These are phyloP conservation scores for Cotoneaster glaucophyllus DNA, from an alignment of 306 rosid genomes.

Conservation along the genomic window DNA sequence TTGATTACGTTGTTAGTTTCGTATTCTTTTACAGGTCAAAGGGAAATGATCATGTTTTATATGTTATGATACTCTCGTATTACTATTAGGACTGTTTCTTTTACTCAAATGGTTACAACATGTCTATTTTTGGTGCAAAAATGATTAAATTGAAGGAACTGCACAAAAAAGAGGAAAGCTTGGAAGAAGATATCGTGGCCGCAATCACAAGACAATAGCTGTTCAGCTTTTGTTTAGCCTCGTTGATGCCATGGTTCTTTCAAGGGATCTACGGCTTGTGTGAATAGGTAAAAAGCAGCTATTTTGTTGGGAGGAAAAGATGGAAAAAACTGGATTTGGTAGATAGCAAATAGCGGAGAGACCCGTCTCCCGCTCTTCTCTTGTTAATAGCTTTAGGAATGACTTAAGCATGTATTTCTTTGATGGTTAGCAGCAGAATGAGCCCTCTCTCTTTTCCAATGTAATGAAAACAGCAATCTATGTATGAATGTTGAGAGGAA, in stretches of 20 bases:
- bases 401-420: neutral
- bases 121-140: constrained; percentile 43
- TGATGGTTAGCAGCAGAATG: neutral
- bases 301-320: constrained; percentile 89
- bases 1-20: no score
- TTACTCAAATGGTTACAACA: neutral
- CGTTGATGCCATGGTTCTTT: constrained; percentile 52
- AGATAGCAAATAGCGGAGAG: constrained; percentile 62
- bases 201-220: constrained; percentile 43
- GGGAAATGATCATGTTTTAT: neutral
- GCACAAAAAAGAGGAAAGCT: constrained; percentile 56
- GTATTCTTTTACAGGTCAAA: neutral
- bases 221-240: constrained; percentile 64
- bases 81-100: neutral
- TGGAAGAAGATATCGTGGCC: constrained; percentile 76
- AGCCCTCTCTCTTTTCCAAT: neutral
- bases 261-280: constrained; percentile 60
- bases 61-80: neutral
- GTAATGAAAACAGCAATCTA: no score
- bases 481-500: no score
- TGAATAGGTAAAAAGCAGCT: constrained; percentile 66
- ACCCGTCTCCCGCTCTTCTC: constrained; percentile 83
- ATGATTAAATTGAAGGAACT: constrained; percentile 64
- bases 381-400: constrained; percentile 29
- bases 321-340: constrained; percentile 61